Percentiles rank a stretch among this genome's conserved stretches.
phyloP scores from a whole-genome alignment of 225 moss, liverwort and hornwort species.

The Pseudisothecium myosuroides region DNA sequence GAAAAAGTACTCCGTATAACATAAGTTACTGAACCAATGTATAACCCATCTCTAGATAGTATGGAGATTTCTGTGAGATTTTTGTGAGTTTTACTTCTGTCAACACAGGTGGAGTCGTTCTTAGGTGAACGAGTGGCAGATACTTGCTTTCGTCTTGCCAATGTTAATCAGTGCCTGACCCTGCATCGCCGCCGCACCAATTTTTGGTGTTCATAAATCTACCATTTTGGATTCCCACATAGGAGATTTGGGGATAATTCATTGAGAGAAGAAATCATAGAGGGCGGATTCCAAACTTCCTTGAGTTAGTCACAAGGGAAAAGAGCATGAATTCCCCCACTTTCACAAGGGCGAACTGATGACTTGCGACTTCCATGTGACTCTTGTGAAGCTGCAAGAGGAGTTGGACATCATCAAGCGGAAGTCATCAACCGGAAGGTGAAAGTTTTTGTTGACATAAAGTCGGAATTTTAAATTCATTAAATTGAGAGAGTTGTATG shows the following conservation, averaged over 20 bases:
- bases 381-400: not conserved
- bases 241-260: not conserved
- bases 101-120: not conserved
- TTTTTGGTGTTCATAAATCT: not conserved
- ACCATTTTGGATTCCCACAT: not conserved
- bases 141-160: not conserved
- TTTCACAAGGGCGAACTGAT: not conserved
- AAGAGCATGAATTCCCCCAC: too few relatives aligned
- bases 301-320: too few relatives aligned
- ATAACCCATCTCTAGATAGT: not conserved
- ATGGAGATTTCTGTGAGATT: not conserved
- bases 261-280: not conserved
- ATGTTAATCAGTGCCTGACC: not conserved
- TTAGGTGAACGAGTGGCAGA: not conserved
- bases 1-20: too few relatives aligned
- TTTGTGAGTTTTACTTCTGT: not conserved
- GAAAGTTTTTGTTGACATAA: too few relatives aligned
- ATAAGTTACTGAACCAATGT: not conserved
- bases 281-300: too few relatives aligned
- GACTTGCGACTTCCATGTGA: not conserved
- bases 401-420: too few relatives aligned
- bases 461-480: not conserved
- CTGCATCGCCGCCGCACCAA: too few relatives aligned
- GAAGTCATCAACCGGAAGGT: too few relatives aligned
- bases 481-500: not conserved